Evolutionary conservation across 139 green algal genomes (phyloP).

Genomic region (Yamagishiella unicocca): DNA sequence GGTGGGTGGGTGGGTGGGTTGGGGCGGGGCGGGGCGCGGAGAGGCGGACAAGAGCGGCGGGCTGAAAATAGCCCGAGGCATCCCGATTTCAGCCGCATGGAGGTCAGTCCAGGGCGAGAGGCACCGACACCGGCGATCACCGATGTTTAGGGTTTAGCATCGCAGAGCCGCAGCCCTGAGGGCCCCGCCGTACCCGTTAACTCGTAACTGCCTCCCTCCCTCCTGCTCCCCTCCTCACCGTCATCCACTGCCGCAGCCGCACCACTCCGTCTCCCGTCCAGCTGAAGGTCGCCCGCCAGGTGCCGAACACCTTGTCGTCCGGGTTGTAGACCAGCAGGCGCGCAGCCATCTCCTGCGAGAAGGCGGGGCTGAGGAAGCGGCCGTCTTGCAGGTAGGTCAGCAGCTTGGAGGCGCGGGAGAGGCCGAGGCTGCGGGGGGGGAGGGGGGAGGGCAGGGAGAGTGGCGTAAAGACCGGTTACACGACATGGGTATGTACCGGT

Average conservation of each 20-base stretch:
- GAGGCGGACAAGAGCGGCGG: too few relatives aligned
- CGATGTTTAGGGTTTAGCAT: too few relatives aligned
- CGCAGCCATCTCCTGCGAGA: neutral
- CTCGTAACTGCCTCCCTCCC: too few relatives aligned
- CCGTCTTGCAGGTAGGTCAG: conserved; percentile 51
- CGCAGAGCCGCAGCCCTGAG: too few relatives aligned
- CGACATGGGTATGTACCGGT: too few relatives aligned
- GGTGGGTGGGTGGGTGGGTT: neutral
- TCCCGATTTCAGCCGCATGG: too few relatives aligned
- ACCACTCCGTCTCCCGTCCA: conserved; percentile 49
- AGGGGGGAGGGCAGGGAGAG: neutral
- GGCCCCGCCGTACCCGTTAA: too few relatives aligned
- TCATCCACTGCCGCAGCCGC: conserved; percentile 16
- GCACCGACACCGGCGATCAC: too few relatives aligned
- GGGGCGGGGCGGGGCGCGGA: neutral
- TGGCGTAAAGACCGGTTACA: neutral
- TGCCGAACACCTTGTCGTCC: conserved; percentile 45
- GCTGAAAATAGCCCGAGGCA: too few relatives aligned
- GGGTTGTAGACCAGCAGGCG: conserved; percentile 50
- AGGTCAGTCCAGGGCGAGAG: too few relatives aligned
- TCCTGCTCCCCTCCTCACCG: too few relatives aligned
- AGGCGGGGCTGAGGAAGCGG: conserved; percentile 27
- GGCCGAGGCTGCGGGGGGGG: neutral
- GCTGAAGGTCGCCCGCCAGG: conserved; percentile 30
- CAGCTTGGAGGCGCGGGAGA: conserved; percentile 8